A percentile compares a stretch with the other conserved stretches of the same genome.
Evolutionary conservation across 331 rosid species (phyloP).

Genomic region (Telfairia occidentalis): DNA sequence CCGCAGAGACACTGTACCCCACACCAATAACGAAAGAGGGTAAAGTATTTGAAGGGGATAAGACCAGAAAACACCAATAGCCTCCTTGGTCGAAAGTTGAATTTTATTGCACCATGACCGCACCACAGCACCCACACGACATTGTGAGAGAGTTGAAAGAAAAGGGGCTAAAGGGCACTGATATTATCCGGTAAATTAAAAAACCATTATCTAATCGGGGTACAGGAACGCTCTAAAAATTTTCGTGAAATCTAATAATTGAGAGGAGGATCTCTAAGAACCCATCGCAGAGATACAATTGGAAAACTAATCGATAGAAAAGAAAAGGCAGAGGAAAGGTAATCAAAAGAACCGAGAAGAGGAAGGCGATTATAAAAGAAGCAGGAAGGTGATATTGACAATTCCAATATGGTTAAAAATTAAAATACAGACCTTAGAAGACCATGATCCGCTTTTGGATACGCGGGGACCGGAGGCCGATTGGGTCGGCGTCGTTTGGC

Average conservation of each 20-base stretch:
- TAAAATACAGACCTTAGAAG: conserved; percentile 6
- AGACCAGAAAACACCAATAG: background rate
- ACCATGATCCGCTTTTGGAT: conserved; percentile 9
- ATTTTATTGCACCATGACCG: background rate
- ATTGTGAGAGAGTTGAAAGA: background rate
- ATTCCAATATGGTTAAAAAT: background rate
- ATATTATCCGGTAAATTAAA: background rate
- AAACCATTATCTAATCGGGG: background rate
- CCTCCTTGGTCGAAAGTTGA: background rate
- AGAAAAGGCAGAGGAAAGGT: background rate
- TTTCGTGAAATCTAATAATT: background rate
- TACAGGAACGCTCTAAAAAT: background rate
- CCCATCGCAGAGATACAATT: background rate
- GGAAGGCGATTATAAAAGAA: background rate
- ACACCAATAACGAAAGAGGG: conserved; percentile 4
- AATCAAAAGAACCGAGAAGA: background rate
- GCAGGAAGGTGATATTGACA: too few species aligned
- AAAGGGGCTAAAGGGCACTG: background rate
- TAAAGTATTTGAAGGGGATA: background rate
- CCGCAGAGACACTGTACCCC: background rate
- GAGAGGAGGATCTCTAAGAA: background rate
- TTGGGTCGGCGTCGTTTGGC: background rate
- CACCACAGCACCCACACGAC: background rate
- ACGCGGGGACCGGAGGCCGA: background rate
- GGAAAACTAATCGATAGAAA: background rate